phyloP scores from a whole-genome alignment of 2,329 filamentous ascomycete species.

The Chrysoporthe cubensis region DNA sequence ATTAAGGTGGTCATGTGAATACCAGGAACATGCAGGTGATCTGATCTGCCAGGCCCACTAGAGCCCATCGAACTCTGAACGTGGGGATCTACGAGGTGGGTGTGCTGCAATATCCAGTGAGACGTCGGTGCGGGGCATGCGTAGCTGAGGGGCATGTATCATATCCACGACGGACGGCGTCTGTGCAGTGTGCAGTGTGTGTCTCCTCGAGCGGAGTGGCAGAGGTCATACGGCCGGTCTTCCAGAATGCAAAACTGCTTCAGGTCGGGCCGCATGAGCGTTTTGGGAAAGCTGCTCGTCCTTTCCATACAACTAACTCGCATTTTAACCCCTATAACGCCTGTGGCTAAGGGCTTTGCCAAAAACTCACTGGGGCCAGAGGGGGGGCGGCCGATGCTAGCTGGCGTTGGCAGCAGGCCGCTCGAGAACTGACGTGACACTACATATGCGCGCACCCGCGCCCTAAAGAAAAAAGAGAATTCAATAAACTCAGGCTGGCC shows the following conservation, averaged over 20 bases:
- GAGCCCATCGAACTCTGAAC: not conserved
- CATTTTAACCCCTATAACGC: not conserved
- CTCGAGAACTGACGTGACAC: constrained; percentile 2
- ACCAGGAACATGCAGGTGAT: constrained; percentile 21
- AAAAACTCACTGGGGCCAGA: not conserved
- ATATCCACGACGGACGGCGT: not conserved
- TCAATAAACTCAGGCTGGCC: not conserved
- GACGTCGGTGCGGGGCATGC: constrained; percentile 19
- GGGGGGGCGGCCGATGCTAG: not conserved
- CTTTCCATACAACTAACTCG: not conserved
- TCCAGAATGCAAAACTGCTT: not conserved
- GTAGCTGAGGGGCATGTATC: not conserved
- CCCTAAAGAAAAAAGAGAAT: not conserved
- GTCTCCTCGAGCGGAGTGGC: not conserved
- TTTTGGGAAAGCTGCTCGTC: constrained; percentile 3
- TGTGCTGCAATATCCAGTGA: constrained; percentile 16
- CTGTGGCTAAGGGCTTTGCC: constrained; percentile 1
- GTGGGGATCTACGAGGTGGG: constrained; percentile 4
- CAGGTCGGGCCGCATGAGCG: constrained; percentile 10
- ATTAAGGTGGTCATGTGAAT: constrained; percentile 26
- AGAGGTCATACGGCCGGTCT: not conserved
- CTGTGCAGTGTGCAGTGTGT: too few relatives aligned
- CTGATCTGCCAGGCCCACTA: constrained; percentile 22
- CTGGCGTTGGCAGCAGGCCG: not conserved
- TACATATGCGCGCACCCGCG: constrained; percentile 10